Base-by-base conservation (phyloP, 192 early-diverging fungal species). In the Backusella luteola region DNA sequence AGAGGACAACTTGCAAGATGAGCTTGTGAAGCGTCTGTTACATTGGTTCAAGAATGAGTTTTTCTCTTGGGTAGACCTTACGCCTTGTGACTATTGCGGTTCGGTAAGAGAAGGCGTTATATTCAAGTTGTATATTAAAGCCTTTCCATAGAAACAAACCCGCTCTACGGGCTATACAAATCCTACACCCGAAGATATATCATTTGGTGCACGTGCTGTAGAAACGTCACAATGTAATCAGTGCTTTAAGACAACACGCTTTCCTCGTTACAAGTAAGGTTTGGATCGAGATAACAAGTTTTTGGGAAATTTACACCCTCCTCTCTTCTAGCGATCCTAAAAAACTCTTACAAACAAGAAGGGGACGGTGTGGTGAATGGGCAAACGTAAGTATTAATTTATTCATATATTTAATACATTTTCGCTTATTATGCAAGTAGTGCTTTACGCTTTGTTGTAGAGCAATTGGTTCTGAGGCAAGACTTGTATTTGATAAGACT, bases 291-390 rank as follows among this genome's bases (percentile, higher is more conserved):
- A 52, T 11, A 32, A 32, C 8, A 39, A 2, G 38, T 3, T 32
- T 32, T 32, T 32, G 32, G 32, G 32, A 32, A 32, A 32, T 32
- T 32, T 32, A 32, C 32, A 32, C 1, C 2, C 32, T 3, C 32
- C 32, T 32, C 32, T 32, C 32, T 32, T 32, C 32, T 32, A 87
- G 85, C 46, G 81, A 84, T 38, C 75, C 81, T 34, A 67, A 75
- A 5, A 86, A 77, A 12, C 67, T 87, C n/a, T 67, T 89, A 49
- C 75, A 79, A 29, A 87, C 83, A 26, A 80, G 83, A 73, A 67
- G 77, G 67, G 88, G 88, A 15, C 79, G 88, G 39, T 89, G 88
- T 59, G 88, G 88, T 34, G 88, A 89, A 66, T 89, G 88, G 88
- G 88, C 88, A 67, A 86, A 89, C 69, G 87, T 86, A 70, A 70